Evolutionary conservation across 768 basidiomycete species (phyloP).

Genomic region (Rhodosporidiobolus odoratus): DNA sequence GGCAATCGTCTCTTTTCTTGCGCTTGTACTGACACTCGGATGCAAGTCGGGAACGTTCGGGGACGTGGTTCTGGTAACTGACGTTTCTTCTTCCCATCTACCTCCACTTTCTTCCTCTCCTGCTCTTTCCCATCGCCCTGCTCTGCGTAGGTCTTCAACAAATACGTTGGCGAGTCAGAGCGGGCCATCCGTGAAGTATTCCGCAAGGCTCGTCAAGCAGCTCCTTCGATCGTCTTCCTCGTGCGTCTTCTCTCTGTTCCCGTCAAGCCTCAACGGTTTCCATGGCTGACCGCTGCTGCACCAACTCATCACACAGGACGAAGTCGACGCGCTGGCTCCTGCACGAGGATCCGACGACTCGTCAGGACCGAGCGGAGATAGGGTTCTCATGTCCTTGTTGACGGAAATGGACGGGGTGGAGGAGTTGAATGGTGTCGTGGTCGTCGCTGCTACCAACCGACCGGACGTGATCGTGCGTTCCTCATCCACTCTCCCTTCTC

Average conservation of each 20-base stretch:
- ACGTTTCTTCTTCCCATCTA: no score
- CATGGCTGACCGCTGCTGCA: background rate
- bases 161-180: constrained; percentile 97
- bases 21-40: no score
- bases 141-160: constrained; percentile 74
- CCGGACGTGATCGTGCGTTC: constrained; percentile 78
- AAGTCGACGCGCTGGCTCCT: constrained; percentile 87
- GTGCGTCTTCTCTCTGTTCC: constrained; percentile 52
- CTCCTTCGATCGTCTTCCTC: constrained; percentile 95
- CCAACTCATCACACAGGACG: constrained; percentile 59
- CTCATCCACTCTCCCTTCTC: background rate
- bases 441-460: constrained; percentile 91
- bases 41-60: no score
- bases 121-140: no score
- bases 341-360: constrained; percentile 60
- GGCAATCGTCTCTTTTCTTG: constrained; percentile 36
- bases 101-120: no score
- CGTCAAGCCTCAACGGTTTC: background rate
- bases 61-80: no score
- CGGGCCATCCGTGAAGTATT: constrained; percentile 91
- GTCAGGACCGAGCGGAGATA: constrained; percentile 61
- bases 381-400: constrained; percentile 83
- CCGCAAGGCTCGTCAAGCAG: constrained; percentile 83
- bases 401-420: constrained; percentile 99
- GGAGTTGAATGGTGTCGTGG: constrained; percentile 86